Percentiles rank a stretch among this genome's conserved stretches.
Evolutionary conservation across 2,329 filamentous ascomycete genomes (phyloP).

Genomic region (Pseudogymnoascus sp.): DNA sequence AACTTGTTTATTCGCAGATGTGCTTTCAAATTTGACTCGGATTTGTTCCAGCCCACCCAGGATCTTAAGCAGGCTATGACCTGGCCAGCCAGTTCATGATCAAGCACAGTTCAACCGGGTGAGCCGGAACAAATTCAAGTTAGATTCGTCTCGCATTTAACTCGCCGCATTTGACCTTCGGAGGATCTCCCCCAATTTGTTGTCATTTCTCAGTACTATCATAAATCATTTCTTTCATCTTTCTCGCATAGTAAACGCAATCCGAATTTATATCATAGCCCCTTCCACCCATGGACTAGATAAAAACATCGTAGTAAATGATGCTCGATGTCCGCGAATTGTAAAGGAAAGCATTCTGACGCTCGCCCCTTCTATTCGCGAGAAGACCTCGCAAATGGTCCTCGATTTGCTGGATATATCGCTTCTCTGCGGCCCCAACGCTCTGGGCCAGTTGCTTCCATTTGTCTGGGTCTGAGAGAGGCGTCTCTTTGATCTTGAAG

Average conservation of each 20-base stretch:
- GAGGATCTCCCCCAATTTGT: background rate
- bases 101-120: background rate
- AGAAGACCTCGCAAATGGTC: conserved; percentile 61
- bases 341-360: conserved; percentile 76
- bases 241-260: background rate
- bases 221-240: conserved; percentile 3
- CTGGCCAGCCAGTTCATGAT: background rate
- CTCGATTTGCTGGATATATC: conserved; percentile 76
- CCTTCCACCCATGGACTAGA: conserved; percentile 15
- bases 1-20: background rate
- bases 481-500: conserved; percentile 64
- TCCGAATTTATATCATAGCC: background rate
- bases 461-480: conserved; percentile 69
- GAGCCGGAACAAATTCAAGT: background rate
- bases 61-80: background rate
- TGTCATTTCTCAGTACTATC: background rate
- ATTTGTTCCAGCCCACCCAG: background rate
- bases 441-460: conserved; percentile 77
- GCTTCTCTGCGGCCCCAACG: conserved; percentile 66
- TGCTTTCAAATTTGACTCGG: background rate
- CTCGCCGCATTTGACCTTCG: background rate
- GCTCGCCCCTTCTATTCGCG: conserved; percentile 46
- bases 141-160: background rate
- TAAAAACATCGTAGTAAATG: conserved; percentile 72
- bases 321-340: conserved; percentile 81